phyloP scores from a whole-genome alignment of 1,284 basidiomycete genomes.

The Microbotryum violaceum region DNA sequence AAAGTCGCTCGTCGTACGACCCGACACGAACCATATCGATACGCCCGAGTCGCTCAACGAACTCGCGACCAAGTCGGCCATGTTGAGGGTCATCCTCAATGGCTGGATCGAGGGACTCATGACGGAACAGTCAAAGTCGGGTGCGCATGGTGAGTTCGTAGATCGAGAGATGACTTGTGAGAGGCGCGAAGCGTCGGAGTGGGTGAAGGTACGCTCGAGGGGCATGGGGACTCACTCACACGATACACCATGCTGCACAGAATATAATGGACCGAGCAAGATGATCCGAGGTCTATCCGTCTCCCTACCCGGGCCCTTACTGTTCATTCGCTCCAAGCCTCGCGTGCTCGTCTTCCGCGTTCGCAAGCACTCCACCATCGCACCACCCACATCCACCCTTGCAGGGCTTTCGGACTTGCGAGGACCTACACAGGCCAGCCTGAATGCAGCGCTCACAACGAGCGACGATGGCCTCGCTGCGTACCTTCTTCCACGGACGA shows the following conservation, averaged over 20 bases:
- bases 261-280: not conserved
- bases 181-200: conserved; percentile 13
- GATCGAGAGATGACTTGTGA: not conserved
- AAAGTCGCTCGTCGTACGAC: conserved; percentile 1
- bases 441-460: not conserved
- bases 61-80: conserved; percentile 14
- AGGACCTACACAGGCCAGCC: not conserved
- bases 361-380: not conserved
- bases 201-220: conserved; percentile 7
- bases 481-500: conserved; percentile 10
- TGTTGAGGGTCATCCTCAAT: conserved; percentile 27
- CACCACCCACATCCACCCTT: conserved; percentile 6
- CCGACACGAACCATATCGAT: conserved; percentile 11
- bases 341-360: conserved; percentile 22
- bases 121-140: conserved; percentile 14
- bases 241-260: not conserved
- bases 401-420: conserved; percentile 1
- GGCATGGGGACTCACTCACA: not conserved
- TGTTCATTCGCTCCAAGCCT: conserved; percentile 20
- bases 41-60: conserved; percentile 12
- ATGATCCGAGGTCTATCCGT: not conserved
- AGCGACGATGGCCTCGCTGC: conserved; percentile 23
- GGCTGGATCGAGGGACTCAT: conserved; percentile 27
- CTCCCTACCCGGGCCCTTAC: conserved; percentile 13
- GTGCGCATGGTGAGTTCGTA: not conserved